Percentiles rank a stretch among this genome's conserved stretches.
phyloP scores from a whole-genome alignment of 2,329 filamentous ascomycete species.

The Sporothrix pseudoabietina region DNA sequence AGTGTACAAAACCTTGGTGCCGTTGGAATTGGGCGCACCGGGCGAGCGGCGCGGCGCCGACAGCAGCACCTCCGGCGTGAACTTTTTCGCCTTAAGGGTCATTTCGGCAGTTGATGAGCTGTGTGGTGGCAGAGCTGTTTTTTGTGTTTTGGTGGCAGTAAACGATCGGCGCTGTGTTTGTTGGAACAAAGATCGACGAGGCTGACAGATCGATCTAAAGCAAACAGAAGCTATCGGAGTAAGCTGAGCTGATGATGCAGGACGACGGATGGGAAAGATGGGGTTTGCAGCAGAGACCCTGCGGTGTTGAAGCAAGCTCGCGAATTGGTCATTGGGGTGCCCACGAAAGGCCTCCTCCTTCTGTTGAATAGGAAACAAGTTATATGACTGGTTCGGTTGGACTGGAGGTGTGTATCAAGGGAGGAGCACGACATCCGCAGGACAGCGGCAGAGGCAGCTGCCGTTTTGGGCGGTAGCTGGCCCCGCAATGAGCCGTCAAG shows the following conservation, averaged over 20 bases:
- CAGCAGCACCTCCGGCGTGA: conserved; percentile 76
- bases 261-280: neutral
- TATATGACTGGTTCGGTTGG: neutral
- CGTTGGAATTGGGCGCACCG: conserved; percentile 68
- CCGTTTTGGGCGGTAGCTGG: neutral
- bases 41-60: conserved; percentile 72
- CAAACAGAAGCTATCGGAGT: neutral
- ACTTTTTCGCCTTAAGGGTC: conserved; percentile 70
- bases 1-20: conserved; percentile 66
- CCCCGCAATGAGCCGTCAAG: neutral
- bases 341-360: neutral
- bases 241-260: neutral
- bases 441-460: neutral
- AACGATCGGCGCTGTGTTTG: neutral
- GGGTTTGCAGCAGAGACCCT: neutral
- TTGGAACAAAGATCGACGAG: neutral
- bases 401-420: neutral
- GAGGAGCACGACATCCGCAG: conserved; percentile 20
- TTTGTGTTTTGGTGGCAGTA: neutral
- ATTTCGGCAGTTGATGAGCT: conserved; percentile 49
- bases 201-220: neutral
- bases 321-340: conserved; percentile 16
- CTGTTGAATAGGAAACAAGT: neutral
- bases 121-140: neutral
- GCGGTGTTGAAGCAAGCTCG: neutral